A percentile compares a stretch with the other conserved stretches of the same genome.
Evolutionary conservation across 257 asterid species (phyloP).

Genomic region (Penstemon eatonii): DNA sequence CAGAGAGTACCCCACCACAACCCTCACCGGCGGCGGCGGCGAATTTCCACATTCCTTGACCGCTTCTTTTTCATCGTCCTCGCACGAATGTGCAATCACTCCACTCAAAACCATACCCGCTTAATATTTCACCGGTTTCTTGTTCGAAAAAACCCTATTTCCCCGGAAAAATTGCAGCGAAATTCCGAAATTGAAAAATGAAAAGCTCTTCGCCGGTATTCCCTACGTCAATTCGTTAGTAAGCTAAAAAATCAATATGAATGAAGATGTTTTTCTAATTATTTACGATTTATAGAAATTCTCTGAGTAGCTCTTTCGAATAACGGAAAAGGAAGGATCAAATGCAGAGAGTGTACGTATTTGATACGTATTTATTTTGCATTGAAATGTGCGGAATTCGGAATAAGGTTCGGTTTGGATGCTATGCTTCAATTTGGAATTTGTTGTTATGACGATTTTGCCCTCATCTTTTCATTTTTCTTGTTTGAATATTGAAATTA

Average conservation of each 20-base stretch:
- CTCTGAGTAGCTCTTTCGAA: background rate
- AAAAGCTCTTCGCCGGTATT: conserved; percentile 6
- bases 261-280: background rate
- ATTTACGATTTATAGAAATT: background rate
- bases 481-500: background rate
- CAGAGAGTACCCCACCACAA: conserved; percentile 67
- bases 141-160: conserved; percentile 16
- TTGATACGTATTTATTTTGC: background rate
- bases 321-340: conserved; percentile 31
- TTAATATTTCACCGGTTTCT: background rate
- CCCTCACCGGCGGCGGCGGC: conserved; percentile 33
- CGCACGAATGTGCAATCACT: conserved; percentile 29
- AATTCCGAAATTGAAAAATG: conserved; percentile 24
- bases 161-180: conserved; percentile 30
- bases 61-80: conserved; percentile 28
- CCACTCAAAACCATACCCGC: conserved; percentile 35
- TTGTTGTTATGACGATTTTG: conserved; percentile 15
- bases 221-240: background rate
- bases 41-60: conserved; percentile 29
- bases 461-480: conserved; percentile 9
- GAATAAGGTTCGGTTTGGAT: too few species aligned
- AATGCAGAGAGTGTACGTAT: conserved; percentile 9
- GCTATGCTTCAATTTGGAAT: background rate
- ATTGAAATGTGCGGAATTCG: too few species aligned
- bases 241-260: background rate